These are phyloP conservation scores for Coniophora puteana DNA, from an alignment of 1,284 basidiomycete genomes.

Conservation along the genomic window DNA sequence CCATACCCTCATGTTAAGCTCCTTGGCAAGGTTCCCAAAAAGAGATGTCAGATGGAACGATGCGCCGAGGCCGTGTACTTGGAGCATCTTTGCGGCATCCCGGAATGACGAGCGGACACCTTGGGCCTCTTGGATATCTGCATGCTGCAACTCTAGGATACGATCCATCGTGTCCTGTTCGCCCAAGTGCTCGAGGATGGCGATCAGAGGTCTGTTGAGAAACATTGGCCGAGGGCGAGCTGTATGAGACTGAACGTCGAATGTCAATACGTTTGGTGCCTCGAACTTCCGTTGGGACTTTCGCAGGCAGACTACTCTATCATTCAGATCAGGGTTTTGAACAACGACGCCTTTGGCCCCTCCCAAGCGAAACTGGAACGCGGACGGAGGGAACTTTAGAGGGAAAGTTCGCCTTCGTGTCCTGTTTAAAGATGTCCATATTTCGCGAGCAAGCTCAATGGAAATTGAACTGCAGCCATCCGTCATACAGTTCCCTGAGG, in stretches of 20 bases:
- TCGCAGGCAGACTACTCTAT: constrained; percentile 34
- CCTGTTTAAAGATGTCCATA: constrained; percentile 29
- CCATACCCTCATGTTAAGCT: constrained; percentile 25
- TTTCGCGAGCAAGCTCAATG: constrained; percentile 23
- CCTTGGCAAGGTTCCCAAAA: constrained; percentile 29
- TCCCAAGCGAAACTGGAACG: constrained; percentile 37
- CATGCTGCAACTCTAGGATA: constrained; percentile 37
- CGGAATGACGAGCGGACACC: constrained; percentile 22
- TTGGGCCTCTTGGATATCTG: constrained; percentile 32
- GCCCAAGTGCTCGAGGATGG: constrained; percentile 39
- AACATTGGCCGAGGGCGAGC: constrained; percentile 33
- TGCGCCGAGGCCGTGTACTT: constrained; percentile 40
- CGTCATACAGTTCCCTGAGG: constrained; percentile 31
- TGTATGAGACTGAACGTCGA: constrained; percentile 46
- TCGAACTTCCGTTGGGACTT: constrained; percentile 48
- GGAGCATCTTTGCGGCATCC: constrained; percentile 29
- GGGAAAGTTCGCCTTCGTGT: constrained; percentile 16
- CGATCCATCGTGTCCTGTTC: constrained; percentile 23
- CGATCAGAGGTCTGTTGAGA: constrained; percentile 43
- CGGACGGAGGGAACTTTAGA: constrained; percentile 25
- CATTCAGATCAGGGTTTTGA: constrained; percentile 34
- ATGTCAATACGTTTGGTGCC: constrained; percentile 30
- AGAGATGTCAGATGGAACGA: constrained; percentile 39
- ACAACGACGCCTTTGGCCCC: constrained; percentile 47
- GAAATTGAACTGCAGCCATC: constrained; percentile 48